phyloP scores from a whole-genome alignment of 345 rosid species.

The Abelmoschus esculentus region DNA sequence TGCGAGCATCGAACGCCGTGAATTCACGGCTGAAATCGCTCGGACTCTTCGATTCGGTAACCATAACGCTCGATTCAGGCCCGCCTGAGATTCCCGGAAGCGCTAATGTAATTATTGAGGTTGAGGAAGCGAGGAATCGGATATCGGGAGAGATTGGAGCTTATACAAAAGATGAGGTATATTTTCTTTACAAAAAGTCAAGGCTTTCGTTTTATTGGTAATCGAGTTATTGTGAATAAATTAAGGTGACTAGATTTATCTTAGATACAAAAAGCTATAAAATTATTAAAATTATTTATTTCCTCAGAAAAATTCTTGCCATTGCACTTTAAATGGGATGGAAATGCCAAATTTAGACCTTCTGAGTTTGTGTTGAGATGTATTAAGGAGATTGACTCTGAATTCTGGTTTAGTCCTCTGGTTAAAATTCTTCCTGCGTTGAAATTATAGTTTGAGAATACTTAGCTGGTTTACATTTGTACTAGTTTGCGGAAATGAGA shows the following conservation, averaged over 20 bases:
- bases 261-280: neutral
- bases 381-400: neutral
- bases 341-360: conserved; percentile 3
- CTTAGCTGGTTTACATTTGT: neutral
- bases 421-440: neutral
- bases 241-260: neutral
- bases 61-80: conserved; percentile 73
- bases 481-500: neutral
- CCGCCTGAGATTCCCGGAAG: conserved; percentile 89
- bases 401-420: neutral
- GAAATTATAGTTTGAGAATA: neutral
- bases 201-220: conserved; percentile 1
- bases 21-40: conserved; percentile 58
- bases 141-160: conserved; percentile 65
- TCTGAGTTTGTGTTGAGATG: neutral
- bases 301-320: neutral
- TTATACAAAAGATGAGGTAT: conserved; percentile 69
- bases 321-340: neutral
- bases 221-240: neutral
- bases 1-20: conserved; percentile 51
- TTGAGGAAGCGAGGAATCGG: conserved; percentile 53
- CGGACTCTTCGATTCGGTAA: conserved; percentile 74
- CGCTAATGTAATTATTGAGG: conserved; percentile 63
- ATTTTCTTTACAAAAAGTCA: neutral
- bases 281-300: neutral